Percentiles rank a stretch among this genome's conserved stretches.
These are phyloP conservation scores for Trichoderma sp. DNA, from an alignment of 2,329 filamentous ascomycete species.

Conservation along the genomic window DNA sequence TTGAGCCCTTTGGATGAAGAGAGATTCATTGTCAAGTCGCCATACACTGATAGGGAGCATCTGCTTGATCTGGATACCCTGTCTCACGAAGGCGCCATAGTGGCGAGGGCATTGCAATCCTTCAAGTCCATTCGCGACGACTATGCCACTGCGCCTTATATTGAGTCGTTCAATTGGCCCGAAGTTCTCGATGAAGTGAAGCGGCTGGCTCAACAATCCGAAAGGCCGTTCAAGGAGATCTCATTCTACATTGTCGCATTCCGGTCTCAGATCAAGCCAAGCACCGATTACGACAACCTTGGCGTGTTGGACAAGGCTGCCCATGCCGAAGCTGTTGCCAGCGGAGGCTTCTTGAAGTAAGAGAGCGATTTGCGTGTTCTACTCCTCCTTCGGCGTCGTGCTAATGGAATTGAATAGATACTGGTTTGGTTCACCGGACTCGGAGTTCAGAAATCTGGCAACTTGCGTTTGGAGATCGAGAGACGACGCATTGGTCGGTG, in stretches of 20 bases:
- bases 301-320: slow-evolving; percentile 72
- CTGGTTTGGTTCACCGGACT: slow-evolving; percentile 79
- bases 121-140: slow-evolving; percentile 62
- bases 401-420: slow-evolving; percentile 53
- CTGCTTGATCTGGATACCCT: slow-evolving; percentile 69
- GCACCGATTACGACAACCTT: slow-evolving; percentile 65
- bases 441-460: slow-evolving; percentile 70
- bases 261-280: slow-evolving; percentile 66
- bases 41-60: slow-evolving; percentile 69
- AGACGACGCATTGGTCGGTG: slow-evolving; percentile 58
- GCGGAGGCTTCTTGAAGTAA: slow-evolving; percentile 77
- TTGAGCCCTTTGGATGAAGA: slow-evolving; percentile 23
- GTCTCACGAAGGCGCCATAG: slow-evolving; percentile 61
- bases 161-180: slow-evolving; percentile 73
- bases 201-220: slow-evolving; percentile 44
- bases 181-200: slow-evolving; percentile 58
- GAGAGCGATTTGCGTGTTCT: slow-evolving; percentile 16
- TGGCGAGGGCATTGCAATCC: slow-evolving; percentile 67
- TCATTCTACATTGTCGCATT: slow-evolving; percentile 85
- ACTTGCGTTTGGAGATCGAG: slow-evolving; percentile 68
- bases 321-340: slow-evolving; percentile 74
- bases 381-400: neutral
- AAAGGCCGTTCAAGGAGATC: slow-evolving; percentile 55
- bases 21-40: slow-evolving; percentile 61
- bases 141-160: slow-evolving; percentile 75